phyloP scores from a whole-genome alignment of 2,329 filamentous ascomycete genomes.

The Scedosporium boydii region DNA sequence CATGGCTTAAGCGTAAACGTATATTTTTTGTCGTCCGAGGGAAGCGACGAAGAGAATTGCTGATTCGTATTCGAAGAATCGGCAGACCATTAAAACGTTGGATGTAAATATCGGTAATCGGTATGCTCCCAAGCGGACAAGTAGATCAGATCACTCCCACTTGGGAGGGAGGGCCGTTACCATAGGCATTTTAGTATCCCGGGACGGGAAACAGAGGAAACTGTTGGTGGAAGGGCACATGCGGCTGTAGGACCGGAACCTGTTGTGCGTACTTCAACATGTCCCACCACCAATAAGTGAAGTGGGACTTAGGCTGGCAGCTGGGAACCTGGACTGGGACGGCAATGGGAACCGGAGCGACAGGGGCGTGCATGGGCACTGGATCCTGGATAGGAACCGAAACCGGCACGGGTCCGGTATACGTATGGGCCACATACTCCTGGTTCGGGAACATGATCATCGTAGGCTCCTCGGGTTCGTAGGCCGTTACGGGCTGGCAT shows the following conservation, averaged over 20 bases:
- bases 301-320: slow-evolving; percentile 37
- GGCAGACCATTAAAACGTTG: no score
- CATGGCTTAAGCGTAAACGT: no score
- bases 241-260: slow-evolving; percentile 36
- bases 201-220: slow-evolving; percentile 43
- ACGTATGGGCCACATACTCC: slow-evolving; percentile 37
- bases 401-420: slow-evolving; percentile 27
- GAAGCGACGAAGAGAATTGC: no score
- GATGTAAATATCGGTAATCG: not conserved
- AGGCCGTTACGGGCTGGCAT: slow-evolving; percentile 27
- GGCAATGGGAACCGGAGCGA: slow-evolving; percentile 12
- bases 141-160: not conserved
- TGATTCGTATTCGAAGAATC: no score
- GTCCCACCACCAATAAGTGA: slow-evolving; percentile 41
- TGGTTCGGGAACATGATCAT: slow-evolving; percentile 28
- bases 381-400: slow-evolving; percentile 21
- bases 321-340: slow-evolving; percentile 19
- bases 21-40: no score
- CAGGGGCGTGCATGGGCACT: slow-evolving; percentile 21
- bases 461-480: slow-evolving; percentile 34
- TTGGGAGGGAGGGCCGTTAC: not conserved
- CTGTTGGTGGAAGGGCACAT: slow-evolving; percentile 42
- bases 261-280: slow-evolving; percentile 43
- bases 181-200: slow-evolving; percentile 31
- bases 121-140: not conserved